Percentiles rank a stretch among this genome's conserved stretches.
Evolutionary conservation across 108 stramenopile species (phyloP).

Genomic region (Skeletonema menzelii): DNA sequence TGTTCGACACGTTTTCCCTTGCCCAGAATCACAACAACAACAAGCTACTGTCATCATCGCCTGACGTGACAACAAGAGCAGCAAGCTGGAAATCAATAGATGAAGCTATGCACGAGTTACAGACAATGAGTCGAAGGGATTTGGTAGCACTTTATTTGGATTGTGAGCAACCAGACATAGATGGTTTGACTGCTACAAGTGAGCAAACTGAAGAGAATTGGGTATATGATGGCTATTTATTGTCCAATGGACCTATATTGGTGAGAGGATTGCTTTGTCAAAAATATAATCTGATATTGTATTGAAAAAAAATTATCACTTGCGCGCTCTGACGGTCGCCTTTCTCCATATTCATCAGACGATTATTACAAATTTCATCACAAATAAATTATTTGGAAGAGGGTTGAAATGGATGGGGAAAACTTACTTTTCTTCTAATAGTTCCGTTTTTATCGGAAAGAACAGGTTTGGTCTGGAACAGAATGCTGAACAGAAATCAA

Average conservation of each 20-base stretch:
- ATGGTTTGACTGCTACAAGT: conserved; percentile 1
- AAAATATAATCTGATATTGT: background rate
- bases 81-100: conserved; percentile 14
- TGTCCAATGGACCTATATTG: conserved; percentile 33
- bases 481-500: background rate
- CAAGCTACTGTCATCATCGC: background rate
- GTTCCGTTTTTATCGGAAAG: conserved; percentile 10
- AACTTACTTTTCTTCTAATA: conserved; percentile 10
- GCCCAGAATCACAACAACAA: conserved; percentile 5
- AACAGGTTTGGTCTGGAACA: conserved; percentile 23
- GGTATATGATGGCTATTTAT: conserved; percentile 29
- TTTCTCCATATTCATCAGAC: background rate
- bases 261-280: conserved; percentile 4
- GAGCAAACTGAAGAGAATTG: background rate
- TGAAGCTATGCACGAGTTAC: conserved; percentile 9
- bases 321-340: background rate
- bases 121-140: conserved; percentile 19
- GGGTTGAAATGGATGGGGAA: conserved; percentile 32
- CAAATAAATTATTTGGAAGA: conserved; percentile 32
- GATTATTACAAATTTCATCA: conserved; percentile 33
- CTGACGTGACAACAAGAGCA: background rate
- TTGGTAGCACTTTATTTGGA: conserved; percentile 20
- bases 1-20: conserved; percentile 23
- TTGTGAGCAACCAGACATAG: conserved; percentile 13
- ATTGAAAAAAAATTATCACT: background rate